Evolutionary conservation across 2,329 filamentous ascomycete genomes (phyloP).

Genomic region (Colletotrichum sp.): DNA sequence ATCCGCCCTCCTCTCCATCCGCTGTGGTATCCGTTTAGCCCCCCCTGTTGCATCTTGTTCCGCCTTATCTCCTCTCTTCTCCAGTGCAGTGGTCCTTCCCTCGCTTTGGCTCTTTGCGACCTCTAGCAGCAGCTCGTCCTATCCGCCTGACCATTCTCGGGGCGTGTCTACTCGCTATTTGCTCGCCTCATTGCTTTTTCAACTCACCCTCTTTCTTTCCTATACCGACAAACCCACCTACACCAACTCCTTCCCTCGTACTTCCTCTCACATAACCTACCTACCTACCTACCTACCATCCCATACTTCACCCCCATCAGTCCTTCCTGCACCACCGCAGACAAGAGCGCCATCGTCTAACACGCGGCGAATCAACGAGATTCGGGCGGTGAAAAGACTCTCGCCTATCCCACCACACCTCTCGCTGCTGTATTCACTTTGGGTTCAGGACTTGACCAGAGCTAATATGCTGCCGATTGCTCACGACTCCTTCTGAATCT

Average conservation of each 20-base stretch:
- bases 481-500: slow-evolving; percentile 15
- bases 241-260: not conserved
- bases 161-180: slow-evolving; percentile 20
- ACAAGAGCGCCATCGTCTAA: not conserved
- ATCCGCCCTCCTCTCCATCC: slow-evolving; percentile 18
- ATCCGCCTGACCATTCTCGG: slow-evolving; percentile 19
- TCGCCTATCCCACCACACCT: not conserved
- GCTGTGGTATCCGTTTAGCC: slow-evolving; percentile 15
- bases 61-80: slow-evolving; percentile 21
- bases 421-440: slow-evolving; percentile 7
- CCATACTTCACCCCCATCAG: not conserved
- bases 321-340: not conserved
- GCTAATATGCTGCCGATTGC: slow-evolving; percentile 21
- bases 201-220: not conserved
- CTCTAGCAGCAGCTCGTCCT: slow-evolving; percentile 15
- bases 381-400: slow-evolving; percentile 11
- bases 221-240: slow-evolving; percentile 1
- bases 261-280: not conserved
- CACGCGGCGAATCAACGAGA: slow-evolving; percentile 7
- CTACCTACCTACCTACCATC: not conserved
- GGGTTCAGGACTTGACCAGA: slow-evolving; percentile 17
- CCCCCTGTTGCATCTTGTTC: slow-evolving; percentile 16
- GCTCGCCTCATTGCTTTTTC: slow-evolving; percentile 6
- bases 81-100: slow-evolving; percentile 1
- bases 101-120: slow-evolving; percentile 10